phyloP scores from a whole-genome alignment of 2,329 filamentous ascomycete species.

The Furcasterigmium furcatum region DNA sequence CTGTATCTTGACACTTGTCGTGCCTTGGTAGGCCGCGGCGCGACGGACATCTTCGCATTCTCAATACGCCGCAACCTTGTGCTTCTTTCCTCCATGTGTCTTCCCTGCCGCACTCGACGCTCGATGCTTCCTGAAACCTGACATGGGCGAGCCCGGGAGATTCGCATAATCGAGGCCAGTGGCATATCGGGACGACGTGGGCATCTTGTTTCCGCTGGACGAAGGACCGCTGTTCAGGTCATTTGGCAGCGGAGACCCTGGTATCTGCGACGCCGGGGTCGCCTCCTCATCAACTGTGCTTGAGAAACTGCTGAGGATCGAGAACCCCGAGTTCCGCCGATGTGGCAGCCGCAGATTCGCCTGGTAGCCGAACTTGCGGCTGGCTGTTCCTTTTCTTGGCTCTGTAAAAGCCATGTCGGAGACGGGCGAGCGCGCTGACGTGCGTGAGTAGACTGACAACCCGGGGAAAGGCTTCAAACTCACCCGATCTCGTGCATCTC shows the following conservation, averaged over 20 bases:
- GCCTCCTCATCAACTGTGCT: constrained; percentile 1
- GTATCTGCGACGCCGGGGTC: background rate
- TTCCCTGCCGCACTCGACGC: background rate
- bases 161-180: too few relatives aligned
- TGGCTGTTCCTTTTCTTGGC: constrained; percentile 29
- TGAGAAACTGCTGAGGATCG: constrained; percentile 4
- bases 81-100: background rate
- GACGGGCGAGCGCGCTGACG: constrained; percentile 15
- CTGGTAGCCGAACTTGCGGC: constrained; percentile 30
- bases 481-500: constrained; percentile 41
- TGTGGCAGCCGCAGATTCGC: constrained; percentile 21
- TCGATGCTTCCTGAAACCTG: background rate
- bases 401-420: constrained; percentile 32
- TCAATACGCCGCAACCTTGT: background rate
- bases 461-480: constrained; percentile 15
- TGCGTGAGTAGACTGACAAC: background rate
- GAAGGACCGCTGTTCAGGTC: too few relatives aligned
- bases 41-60: too few relatives aligned
- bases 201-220: too few relatives aligned
- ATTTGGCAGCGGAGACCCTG: too few relatives aligned
- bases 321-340: constrained; percentile 20
- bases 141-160: background rate
- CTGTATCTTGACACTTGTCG: too few relatives aligned
- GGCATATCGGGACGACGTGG: too few relatives aligned
- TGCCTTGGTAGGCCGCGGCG: too few relatives aligned